A percentile compares a stretch with the other conserved stretches of the same genome.
Evolutionary conservation across 257 asterid genomes (phyloP).

Genomic region (Schizonepeta tenuifolia): DNA sequence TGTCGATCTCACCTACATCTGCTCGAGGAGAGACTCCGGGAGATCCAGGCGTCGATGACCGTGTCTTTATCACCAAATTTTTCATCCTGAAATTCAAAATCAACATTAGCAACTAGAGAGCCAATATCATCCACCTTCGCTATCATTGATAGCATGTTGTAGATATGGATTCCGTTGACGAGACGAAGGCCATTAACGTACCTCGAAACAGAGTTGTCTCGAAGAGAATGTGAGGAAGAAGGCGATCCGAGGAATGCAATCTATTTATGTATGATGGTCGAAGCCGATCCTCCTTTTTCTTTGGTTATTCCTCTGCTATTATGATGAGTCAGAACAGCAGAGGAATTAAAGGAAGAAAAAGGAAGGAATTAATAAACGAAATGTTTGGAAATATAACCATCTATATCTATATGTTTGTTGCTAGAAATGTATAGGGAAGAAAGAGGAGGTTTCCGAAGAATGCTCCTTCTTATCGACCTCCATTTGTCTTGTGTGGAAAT

Average conservation of each 20-base stretch:
- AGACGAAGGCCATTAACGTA: neutral
- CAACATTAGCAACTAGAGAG: neutral
- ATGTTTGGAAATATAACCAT: conserved; percentile 26
- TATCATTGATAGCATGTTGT: no score
- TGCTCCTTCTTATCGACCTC: conserved; percentile 22
- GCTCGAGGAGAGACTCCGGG: conserved; percentile 48
- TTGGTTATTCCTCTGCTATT: conserved; percentile 27
- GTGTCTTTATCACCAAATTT: conserved; percentile 45
- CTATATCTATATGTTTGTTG: neutral
- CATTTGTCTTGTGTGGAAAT: conserved; percentile 40
- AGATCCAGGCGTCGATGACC: conserved; percentile 42
- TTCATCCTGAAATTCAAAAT: conserved; percentile 39
- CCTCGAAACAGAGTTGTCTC: neutral
- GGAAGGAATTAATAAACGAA: neutral
- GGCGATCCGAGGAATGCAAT: neutral
- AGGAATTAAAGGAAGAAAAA: conserved; percentile 40
- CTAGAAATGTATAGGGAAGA: neutral
- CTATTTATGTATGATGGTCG: neutral
- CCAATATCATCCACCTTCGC: no score
- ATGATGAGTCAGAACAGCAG: conserved; percentile 31
- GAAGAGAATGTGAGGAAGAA: neutral
- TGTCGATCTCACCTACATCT: conserved; percentile 72
- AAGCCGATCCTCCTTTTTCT: neutral
- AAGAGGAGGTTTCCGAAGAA: conserved; percentile 20
- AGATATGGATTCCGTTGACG: no score